phyloP scores from a whole-genome alignment of 2,329 filamentous ascomycete species.

The Myrmaecium sp. region DNA sequence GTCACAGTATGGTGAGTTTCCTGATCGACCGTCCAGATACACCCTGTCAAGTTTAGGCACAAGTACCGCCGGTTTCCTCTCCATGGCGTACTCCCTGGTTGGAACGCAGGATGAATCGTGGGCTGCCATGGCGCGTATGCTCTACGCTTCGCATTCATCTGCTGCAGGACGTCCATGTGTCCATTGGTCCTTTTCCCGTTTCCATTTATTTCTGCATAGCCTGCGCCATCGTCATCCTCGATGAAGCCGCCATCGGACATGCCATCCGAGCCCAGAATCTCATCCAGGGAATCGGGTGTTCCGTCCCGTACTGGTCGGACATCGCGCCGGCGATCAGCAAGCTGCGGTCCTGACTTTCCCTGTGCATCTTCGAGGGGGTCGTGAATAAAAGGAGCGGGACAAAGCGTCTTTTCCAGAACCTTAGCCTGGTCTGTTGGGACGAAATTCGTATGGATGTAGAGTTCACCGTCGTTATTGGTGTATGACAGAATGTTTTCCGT shows the following conservation, averaged over 20 bases:
- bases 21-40: conserved; percentile 94
- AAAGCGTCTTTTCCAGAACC: conserved; percentile 36
- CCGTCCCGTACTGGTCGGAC: conserved; percentile 37
- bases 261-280: conserved; percentile 49
- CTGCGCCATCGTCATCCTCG: conserved; percentile 85
- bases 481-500: conserved; percentile 78
- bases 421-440: conserved; percentile 33
- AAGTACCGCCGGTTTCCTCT: conserved; percentile 85
- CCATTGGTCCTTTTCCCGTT: conserved; percentile 45
- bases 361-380: conserved; percentile 57
- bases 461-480: conserved; percentile 79
- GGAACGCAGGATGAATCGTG: conserved; percentile 67
- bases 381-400: conserved; percentile 74
- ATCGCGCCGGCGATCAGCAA: conserved; percentile 33
- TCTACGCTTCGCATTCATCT: conserved; percentile 31
- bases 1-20: conserved; percentile 79
- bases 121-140: conserved; percentile 37
- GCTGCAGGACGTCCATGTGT: conserved; percentile 27
- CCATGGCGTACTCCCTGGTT: conserved; percentile 92
- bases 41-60: conserved; percentile 81
- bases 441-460: conserved; percentile 70
- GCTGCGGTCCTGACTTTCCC: conserved; percentile 42
- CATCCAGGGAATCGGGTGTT: conserved; percentile 65
- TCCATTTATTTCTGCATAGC: conserved; percentile 51
- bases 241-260: conserved; percentile 60